Conservation (phyloP, 2,329 filamentous ascomycete species). For the Scleromitrula shiraiana region DNA sequence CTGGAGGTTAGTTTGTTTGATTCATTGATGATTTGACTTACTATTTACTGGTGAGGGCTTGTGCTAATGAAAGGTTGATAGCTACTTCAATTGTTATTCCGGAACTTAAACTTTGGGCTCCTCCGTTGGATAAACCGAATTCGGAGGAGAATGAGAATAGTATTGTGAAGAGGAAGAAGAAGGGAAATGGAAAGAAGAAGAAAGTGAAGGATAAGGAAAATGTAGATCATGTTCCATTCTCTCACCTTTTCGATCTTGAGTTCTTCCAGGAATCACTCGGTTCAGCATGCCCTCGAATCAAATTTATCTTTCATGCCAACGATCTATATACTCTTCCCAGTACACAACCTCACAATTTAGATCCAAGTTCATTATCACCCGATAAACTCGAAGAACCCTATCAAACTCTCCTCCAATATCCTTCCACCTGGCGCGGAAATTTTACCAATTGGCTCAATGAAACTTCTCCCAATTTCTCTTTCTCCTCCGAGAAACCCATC, state of each 20-base stretch:
- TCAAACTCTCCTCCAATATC: constrained; percentile 5
- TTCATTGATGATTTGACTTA: too few species aligned
- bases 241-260: constrained; percentile 21
- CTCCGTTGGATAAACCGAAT: constrained; percentile 5
- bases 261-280: constrained; percentile 16
- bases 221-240: constrained; percentile 14
- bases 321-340: constrained; percentile 15
- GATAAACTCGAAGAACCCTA: constrained; percentile 3
- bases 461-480: constrained; percentile 13
- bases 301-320: constrained; percentile 12
- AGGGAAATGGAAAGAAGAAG: too few species aligned
- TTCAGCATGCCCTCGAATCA: constrained; percentile 17
- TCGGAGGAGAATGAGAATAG: neutral
- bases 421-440: constrained; percentile 17
- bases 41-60: too few species aligned
- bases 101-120: constrained; percentile 4
- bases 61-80: constrained; percentile 1
- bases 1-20: constrained; percentile 23
- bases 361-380: neutral
- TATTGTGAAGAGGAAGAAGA: constrained; percentile 1
- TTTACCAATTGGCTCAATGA: constrained; percentile 23
- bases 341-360: constrained; percentile 4
- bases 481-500: constrained; percentile 13
- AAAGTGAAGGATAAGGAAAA: constrained; percentile 8
- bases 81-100: constrained; percentile 7